Evolutionary conservation across 2,329 filamentous ascomycete genomes (phyloP), one percentile per base, ranked within the genome.

Genomic region (Lachnellula hyalina): DNA sequence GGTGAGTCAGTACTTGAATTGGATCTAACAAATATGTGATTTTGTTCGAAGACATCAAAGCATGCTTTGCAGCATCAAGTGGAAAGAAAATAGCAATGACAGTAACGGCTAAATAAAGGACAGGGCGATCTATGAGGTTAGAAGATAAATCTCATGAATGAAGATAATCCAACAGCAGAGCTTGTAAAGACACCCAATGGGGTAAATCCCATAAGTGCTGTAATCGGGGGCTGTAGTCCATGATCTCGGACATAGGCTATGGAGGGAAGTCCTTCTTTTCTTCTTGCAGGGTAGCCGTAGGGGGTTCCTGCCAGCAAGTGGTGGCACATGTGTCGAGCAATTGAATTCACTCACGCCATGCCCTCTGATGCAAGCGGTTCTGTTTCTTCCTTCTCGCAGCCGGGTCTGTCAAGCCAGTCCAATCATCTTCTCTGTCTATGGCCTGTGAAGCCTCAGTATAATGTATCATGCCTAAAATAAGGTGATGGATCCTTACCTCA

Each of bases 371-470:
- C 32, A 65, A 47, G 1, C 55, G 47, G 55, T 64, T 65, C 51
- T 67, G 61, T 23, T 49, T 42, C 42, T 58, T 58, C 48, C 59
- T 61, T 25, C 61, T 57, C 57, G 65, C 61, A 0, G 58, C 58
- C 8, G 61, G 57, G 47, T 63, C 65, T 6, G 62, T 67, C 14
- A 68, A 55, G 8, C 68, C 68, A 17, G 63, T 69, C 67, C 67
- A 71, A 41, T 70, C 67, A 32, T 70, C 66, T 49, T 54, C 21
- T 23, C 17, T n/a, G 49, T 50, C 35, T 5, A 52, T 23, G 28
- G 54, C 54, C 54, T 57, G 35, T 25, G 8, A n/a, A 1, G n/a
- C 4, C 11, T 49, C 36, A 49, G 19, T 15, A 44, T 21, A 23
- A n/a, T n/a, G 4, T 28, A 8, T 25, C 23, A 44, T 35, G 28